Evolutionary conservation across 225 moss, liverwort and hornwort species (phyloP), one percentile per base, ranked within the genome.

Genomic region (Polytrichum formosum): DNA sequence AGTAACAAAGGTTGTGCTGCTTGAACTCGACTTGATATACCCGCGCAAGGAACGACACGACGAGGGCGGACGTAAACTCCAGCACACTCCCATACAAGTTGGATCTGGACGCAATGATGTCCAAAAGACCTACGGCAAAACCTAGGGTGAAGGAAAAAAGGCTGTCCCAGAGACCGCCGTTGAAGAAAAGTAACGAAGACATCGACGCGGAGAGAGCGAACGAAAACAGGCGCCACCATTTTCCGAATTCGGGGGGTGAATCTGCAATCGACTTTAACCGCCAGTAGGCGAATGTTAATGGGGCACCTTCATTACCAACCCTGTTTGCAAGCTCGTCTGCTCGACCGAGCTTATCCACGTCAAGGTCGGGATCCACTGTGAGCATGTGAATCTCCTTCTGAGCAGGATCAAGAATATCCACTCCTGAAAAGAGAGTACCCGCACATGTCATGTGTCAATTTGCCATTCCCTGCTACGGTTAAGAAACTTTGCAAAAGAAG

Each of bases 241-340:
- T 76, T 67, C 77, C 79, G 20, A 86, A 89, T 63, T 89, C 83
- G 20, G 89, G 81, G 8, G 77, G 71, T 10, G 89, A 4, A 8
- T 26, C 75, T 28, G 89, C 86, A 61, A 89, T 86, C 20, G 83
- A 0, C 64, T 86, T 89, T 18, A 89, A 65, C 59, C 75, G 69
- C 86, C 89, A 84, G 63, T 84, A 79, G 1, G 89, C 81, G 13
- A 83, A 35, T 30, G 55, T 7, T 46, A 89, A 69, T 53, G 75
- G 37, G 5, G 55, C 28, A 20, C 77, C 83, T 64, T 77, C 84
- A 0, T 55, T 46, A 4, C 77, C 89, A 4, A 86, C 74, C 8
- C 75, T n/a, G 60, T 89, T 86, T 23, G 89, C 89, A 72, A 89
- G 81, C 76, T 89, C 83, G 46, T 86, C 89, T 28, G 89, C 86